These are phyloP conservation scores for Leavenworthia alabamica DNA, from an alignment of 345 rosid genomes.

Conservation along the genomic window DNA sequence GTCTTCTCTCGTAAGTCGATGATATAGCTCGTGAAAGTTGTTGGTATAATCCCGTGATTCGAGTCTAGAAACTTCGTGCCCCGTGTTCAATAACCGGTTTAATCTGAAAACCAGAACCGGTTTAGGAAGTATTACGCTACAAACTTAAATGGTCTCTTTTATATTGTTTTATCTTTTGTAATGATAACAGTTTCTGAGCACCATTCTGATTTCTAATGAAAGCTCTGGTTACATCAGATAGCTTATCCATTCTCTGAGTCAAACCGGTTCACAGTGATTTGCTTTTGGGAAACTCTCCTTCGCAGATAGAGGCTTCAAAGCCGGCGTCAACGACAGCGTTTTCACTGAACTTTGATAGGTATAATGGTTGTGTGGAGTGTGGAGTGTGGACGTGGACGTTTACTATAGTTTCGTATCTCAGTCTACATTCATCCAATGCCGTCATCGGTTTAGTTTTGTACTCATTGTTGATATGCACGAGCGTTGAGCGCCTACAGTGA, in stretches of 20 bases:
- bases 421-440: conserved; percentile 30
- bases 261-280: conserved; percentile 25
- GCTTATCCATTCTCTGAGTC: conserved; percentile 24
- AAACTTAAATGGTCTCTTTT: neutral
- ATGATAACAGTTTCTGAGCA: neutral
- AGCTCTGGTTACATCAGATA: conserved; percentile 31
- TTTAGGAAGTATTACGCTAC: neutral
- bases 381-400: conserved; percentile 25
- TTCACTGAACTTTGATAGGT: conserved; percentile 35
- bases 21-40: conserved; percentile 22
- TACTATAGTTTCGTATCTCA: conserved; percentile 32
- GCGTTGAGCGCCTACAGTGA: neutral
- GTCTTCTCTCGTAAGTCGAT: conserved; percentile 10
- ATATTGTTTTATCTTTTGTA: no score
- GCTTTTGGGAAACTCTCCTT: conserved; percentile 15
- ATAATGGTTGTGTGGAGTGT: conserved; percentile 24
- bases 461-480: conserved; percentile 15
- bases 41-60: conserved; percentile 24
- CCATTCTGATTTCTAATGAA: conserved; percentile 27
- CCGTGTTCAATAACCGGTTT: conserved; percentile 13
- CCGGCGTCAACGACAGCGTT: conserved; percentile 20
- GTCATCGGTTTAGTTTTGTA: conserved; percentile 22
- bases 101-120: neutral
- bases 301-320: conserved; percentile 28
- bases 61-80: conserved; percentile 18